phyloP scores from a whole-genome alignment of 371 early-diverging fungal genomes.

The Lichtheimia ramosa region DNA sequence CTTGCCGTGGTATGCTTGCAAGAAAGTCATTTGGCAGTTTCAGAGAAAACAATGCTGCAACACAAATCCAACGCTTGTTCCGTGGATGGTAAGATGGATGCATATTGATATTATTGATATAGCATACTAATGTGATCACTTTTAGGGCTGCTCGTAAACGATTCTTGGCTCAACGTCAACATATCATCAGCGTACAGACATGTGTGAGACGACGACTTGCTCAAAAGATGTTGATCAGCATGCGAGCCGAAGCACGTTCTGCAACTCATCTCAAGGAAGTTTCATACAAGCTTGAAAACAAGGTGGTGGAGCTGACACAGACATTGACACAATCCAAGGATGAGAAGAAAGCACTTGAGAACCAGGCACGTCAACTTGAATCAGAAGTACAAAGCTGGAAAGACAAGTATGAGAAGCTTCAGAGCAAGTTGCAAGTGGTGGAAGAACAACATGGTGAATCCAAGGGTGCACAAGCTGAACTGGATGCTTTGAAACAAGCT shows the following conservation, averaged over 20 bases:
- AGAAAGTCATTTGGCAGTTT: constrained; percentile 52
- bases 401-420: constrained; percentile 67
- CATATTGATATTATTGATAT: neutral
- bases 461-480: constrained; percentile 57
- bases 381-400: constrained; percentile 64
- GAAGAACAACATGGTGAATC: constrained; percentile 48
- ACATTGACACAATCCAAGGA: constrained; percentile 68
- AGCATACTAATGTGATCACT: neutral
- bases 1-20: constrained; percentile 55
- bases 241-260: constrained; percentile 84
- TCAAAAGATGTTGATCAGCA: constrained; percentile 51
- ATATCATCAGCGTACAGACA: constrained; percentile 78
- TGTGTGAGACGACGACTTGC: constrained; percentile 77
- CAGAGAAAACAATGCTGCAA: constrained; percentile 70
- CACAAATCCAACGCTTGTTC: constrained; percentile 69
- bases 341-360: constrained; percentile 63
- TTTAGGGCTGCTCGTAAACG: constrained; percentile 53
- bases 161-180: constrained; percentile 46
- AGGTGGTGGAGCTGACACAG: constrained; percentile 94
- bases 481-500: constrained; percentile 54
- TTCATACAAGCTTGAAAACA: constrained; percentile 91
- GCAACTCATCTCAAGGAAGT: constrained; percentile 90
- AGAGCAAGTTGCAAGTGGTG: constrained; percentile 49
- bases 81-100: constrained; percentile 49
- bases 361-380: constrained; percentile 63